Base-by-base conservation (phyloP, 352 stramenopile species). In the Phytophthora macrochlamydospora region DNA sequence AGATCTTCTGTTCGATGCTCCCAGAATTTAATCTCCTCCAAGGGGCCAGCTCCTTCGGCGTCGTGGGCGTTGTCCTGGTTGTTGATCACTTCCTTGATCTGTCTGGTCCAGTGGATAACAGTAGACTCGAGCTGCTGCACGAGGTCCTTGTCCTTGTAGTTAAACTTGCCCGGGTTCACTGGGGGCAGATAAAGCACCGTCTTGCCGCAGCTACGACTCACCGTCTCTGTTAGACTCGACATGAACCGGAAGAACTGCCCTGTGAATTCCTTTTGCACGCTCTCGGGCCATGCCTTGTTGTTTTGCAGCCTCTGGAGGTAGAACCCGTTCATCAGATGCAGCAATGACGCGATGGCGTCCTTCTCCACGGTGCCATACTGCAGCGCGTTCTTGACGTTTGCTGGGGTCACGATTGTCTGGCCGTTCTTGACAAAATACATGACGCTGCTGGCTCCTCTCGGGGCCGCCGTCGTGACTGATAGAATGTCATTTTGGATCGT, bases 71-170 rank as follows among this genome's bases (percentile, higher is more conserved):
- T 97, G 73, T 98, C 91, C 58, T 98, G 93, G 68, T 97, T 98
- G 71, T 98, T 98, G 42, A 98, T 93, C 24, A 99, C 93, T 59
- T 98, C 94, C 65, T 98, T 99, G 67, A 99, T 98, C 68, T 99
- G 96, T 2, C 95, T 75, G 30, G 96, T 99, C 96, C 96, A 99
- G 71, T 98, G 93, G 64, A 99, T 98, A 6, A 98, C 94, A 0
- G 93, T 98, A 32, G 89, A 97, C 68, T 99, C 95, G n/a, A 99
- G 73, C 52, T 98, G 93, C 74, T 99, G 94, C 42, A 98, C 86
- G 18, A 98, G 72, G 50, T 99, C 96, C 73, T 99, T 98, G 76
- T 98, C 80, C 51, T 92, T 93, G 72, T 92, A 75, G 62, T 95
- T 95, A 56, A 94, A 85, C 56, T 96, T 89, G 66, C 82, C 72